Conservation (phyloP, 108 stramenopile species). For the Conticribra guillardii region DNA sequence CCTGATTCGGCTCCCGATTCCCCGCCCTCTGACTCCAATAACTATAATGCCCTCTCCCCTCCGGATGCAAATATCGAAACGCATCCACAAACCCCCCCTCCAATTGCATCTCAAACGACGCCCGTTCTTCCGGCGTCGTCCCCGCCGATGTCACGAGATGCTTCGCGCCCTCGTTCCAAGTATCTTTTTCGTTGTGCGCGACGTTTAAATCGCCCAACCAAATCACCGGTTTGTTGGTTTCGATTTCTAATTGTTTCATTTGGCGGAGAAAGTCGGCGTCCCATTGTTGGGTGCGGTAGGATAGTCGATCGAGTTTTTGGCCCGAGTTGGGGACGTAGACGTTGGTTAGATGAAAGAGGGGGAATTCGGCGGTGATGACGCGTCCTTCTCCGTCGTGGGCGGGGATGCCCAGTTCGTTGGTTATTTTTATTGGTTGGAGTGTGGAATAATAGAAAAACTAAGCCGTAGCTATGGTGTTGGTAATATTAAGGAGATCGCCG, state of each 20-base stretch:
- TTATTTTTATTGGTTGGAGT: conserved; percentile 57
- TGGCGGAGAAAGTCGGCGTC: conserved; percentile 84
- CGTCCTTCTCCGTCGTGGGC: conserved; percentile 94
- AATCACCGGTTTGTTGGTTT: conserved; percentile 74
- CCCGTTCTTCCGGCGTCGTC: conserved; percentile 86
- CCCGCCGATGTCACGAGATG: conserved; percentile 90
- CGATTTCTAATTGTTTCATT: conserved; percentile 67
- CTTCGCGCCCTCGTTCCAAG: conserved; percentile 94
- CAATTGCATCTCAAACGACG: conserved; percentile 78
- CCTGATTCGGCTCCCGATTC: conserved; percentile 91
- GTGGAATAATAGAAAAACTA: conserved; percentile 38
- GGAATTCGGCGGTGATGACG: conserved; percentile 87
- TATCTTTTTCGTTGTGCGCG: conserved; percentile 83
- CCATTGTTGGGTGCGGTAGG: conserved; percentile 95
- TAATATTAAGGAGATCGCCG: no score
- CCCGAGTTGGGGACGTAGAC: conserved; percentile 98
- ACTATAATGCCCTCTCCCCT: conserved; percentile 82
- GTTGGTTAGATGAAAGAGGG: conserved; percentile 85
- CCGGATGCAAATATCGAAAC: conserved; percentile 85
- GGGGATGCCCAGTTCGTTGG: conserved; percentile 58
- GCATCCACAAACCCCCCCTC: conserved; percentile 82
- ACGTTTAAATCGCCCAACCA: conserved; percentile 96
- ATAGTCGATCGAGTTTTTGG: conserved; percentile 91
- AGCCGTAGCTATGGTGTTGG: no score
- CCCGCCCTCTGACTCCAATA: conserved; percentile 92